Percentiles rank a stretch among this genome's conserved stretches.
phyloP scores from a whole-genome alignment of 2,329 filamentous ascomycete genomes.

The Xylaria sp. region DNA sequence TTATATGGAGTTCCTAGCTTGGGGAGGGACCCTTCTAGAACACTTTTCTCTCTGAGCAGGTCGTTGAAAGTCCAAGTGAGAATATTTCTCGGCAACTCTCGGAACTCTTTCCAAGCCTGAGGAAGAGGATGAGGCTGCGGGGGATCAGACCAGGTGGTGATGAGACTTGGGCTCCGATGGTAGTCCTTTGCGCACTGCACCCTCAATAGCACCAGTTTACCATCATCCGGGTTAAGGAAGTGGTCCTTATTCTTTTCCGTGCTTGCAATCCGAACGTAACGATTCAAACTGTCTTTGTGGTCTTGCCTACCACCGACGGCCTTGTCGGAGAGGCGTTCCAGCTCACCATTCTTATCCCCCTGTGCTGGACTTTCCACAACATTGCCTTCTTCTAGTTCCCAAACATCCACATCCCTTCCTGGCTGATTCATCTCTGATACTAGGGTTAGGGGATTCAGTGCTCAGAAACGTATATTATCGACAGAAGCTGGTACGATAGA shows the following conservation, averaged over 20 bases:
- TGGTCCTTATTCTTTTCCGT: slow-evolving; percentile 17
- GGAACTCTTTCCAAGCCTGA: slow-evolving; percentile 12
- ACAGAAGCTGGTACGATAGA: too few relatives aligned
- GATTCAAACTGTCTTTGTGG: slow-evolving; percentile 25
- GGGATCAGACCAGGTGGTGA: slow-evolving; percentile 11
- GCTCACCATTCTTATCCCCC: neutral
- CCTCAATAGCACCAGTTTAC: slow-evolving; percentile 19
- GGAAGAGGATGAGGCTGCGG: neutral
- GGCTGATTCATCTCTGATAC: neutral
- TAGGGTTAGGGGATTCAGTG: too few relatives aligned
- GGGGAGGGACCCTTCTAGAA: slow-evolving; percentile 10
- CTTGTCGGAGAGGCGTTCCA: neutral
- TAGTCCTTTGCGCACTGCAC: slow-evolving; percentile 9
- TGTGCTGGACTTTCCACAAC: neutral
- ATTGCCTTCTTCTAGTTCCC: neutral
- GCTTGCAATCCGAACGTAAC: slow-evolving; percentile 6
- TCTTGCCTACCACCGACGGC: slow-evolving; percentile 7
- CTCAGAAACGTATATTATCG: too few relatives aligned
- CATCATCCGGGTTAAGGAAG: slow-evolving; percentile 21
- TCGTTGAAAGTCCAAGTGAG: slow-evolving; percentile 27
- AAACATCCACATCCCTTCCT: neutral
- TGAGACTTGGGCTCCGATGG: neutral
- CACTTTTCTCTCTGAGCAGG: slow-evolving; percentile 6
- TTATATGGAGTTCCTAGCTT: neutral
- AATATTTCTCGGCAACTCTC: slow-evolving; percentile 12